phyloP scores from a whole-genome alignment of 2,329 filamentous ascomycete genomes.

The Penicillium rolfsii region DNA sequence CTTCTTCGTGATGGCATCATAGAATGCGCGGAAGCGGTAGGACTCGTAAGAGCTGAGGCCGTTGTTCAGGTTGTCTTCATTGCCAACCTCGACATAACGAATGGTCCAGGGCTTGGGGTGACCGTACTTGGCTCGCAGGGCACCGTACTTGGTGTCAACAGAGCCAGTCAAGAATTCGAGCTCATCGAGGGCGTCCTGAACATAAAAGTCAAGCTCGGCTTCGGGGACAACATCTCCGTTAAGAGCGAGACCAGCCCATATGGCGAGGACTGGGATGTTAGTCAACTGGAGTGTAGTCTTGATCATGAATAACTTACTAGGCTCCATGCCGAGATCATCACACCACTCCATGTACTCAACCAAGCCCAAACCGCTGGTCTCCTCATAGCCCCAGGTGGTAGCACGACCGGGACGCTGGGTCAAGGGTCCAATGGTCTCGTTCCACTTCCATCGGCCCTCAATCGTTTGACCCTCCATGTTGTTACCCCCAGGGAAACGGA shows the following conservation, averaged over 20 bases:
- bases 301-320: conserved; percentile 25
- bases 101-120: conserved; percentile 65
- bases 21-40: conserved; percentile 62
- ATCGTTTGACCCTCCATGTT: conserved; percentile 51
- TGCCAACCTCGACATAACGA: conserved; percentile 67
- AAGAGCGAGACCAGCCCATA: conserved; percentile 52
- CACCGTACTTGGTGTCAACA: conserved; percentile 38
- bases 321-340: conserved; percentile 51
- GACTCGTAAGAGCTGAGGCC: conserved; percentile 56
- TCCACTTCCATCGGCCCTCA: conserved; percentile 54
- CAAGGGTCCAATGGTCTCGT: conserved; percentile 55
- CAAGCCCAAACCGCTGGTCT: conserved; percentile 51
- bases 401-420: conserved; percentile 50
- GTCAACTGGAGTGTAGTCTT: not conserved
- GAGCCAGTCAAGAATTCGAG: conserved; percentile 36
- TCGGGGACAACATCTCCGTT: conserved; percentile 44
- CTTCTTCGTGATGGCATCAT: conserved; percentile 59
- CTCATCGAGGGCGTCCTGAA: conserved; percentile 42
- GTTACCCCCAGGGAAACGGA: conserved; percentile 58
- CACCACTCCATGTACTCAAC: conserved; percentile 55
- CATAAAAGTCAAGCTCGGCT: conserved; percentile 38
- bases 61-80: conserved; percentile 66
- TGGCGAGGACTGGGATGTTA: conserved; percentile 39
- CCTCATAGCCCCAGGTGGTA: conserved; percentile 50
- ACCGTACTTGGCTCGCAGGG: conserved; percentile 61